Evolutionary conservation across 2,329 filamentous ascomycete species (phyloP), one percentile per base, ranked within the genome.

Genomic region (Periconia digitata): DNA sequence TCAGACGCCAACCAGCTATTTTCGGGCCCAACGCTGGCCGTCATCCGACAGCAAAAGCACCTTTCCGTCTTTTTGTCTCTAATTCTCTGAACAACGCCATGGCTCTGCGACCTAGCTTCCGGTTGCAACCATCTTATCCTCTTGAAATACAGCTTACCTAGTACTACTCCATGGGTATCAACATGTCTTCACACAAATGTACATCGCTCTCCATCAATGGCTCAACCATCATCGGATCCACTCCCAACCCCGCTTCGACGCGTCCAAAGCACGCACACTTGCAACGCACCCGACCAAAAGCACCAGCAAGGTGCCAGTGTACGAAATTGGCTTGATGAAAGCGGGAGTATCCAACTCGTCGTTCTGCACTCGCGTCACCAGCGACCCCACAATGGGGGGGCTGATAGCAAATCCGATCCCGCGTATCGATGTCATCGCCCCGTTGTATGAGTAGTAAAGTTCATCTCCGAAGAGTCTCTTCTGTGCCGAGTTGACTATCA

Each of bases 381-480:
- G 27, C 10, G 50, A 44, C 10, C 60, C 62, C 8, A 58, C 62
- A 16, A 64, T 47, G 8, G 58, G 57, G 18, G 53, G 49, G 15
- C 60, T 56, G 8, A 55, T 18, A 22, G 60, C 43, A 22, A 54
- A 58, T 17, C 58, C 59, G 18, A 62, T 29, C 2, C 62, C 59
- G 29, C 55, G 45, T 32, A 58, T 54, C 23, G 47, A 55, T n/a
- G 55, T 51, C 42, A 60, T 49, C 4, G 44, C 49, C 3, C 60
- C 62, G 22, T 53, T 52, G 34, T 59, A 56, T 10, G 58, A 43
- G 36, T 56, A 61, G 38, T 63, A 63, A 40, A 53, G 46, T 47
- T 63, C 57, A 32, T 53, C 44, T 5, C 59, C 58, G 45, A 63
- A 64, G 13, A 63, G 29, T 15, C 37, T 27, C 37, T 54, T 56